Evolutionary conservation across 1,284 basidiomycete genomes (phyloP), one percentile per base, ranked within the genome.

Genomic region (Sphagnurus paluster): DNA sequence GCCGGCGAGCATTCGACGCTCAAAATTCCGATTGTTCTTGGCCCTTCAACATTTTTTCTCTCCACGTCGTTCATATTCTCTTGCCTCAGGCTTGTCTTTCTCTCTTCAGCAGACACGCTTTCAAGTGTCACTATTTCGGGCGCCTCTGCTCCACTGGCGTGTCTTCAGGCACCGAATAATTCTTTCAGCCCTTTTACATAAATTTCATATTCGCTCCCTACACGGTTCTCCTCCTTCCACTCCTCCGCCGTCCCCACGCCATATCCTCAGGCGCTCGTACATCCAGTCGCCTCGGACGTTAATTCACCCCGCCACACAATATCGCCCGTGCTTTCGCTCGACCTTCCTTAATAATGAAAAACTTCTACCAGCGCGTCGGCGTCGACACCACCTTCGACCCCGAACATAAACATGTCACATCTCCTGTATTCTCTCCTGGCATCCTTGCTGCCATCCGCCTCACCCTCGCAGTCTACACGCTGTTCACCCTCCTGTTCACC

Each of bases 371-470:
- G 4, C 20, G 28, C 2, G 26, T 55, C 43, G 59, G 59, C n/a
- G 46, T 47, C 51, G 49, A 23, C 30, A 34, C 25, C n/a, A 49
- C 55, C 5, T 87, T 87, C 58, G 85, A 88, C 65, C 63, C 76
- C 0, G 50, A 61, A 3, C 67, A 72, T 56, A 66, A 64, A 44
- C 71, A 74, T 56, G 79, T 86, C 48, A 81, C 86, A 0, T 87
- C 84, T 0, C 79, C 80, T 21, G 42, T 79, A 52, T 54, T 84
- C 39, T 66, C 76, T 2, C 71, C 80, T 7, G 30, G 56, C 20
- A 50, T 62, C 5, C 73, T 87, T 23, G 80, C 75, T 1, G 44
- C 49, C 1, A 50, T 81, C 23, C 73, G 84, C 39, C 56, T 76
- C 29, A 49, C 72, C 6, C 54, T 87, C 17, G 81, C 76, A 0